These are phyloP conservation scores for Podaxis sp. DNA, from an alignment of 768 basidiomycete genomes.

Conservation along the genomic window DNA sequence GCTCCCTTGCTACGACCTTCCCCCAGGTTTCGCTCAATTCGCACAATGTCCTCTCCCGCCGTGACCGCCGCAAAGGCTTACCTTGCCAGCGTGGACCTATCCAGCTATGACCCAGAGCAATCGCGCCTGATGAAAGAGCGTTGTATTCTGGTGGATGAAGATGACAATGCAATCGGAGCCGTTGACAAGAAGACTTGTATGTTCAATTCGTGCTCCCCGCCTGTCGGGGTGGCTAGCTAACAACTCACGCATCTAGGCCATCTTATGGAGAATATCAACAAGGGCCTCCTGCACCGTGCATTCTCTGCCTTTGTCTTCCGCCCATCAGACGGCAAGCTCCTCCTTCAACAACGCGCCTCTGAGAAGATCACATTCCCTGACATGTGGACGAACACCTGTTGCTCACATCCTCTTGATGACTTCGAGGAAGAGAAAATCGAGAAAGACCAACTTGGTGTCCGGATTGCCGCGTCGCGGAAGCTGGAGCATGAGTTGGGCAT, in stretches of 20 bases:
- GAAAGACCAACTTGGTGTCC: slow-evolving; percentile 77
- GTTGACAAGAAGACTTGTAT: slow-evolving; percentile 95
- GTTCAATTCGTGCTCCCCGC: slow-evolving; percentile 25
- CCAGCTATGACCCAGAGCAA: slow-evolving; percentile 88
- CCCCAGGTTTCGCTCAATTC: slow-evolving; percentile 5
- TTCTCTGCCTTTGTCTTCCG: slow-evolving; percentile 98
- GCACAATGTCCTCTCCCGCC: slow-evolving; percentile 58
- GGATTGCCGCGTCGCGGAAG: slow-evolving; percentile 90
- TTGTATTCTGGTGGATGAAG: slow-evolving; percentile 88
- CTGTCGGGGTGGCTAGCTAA: neutral
- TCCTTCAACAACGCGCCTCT: slow-evolving; percentile 93
- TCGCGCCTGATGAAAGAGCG: slow-evolving; percentile 94
- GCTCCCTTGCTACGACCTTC: neutral
- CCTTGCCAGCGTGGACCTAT: slow-evolving; percentile 76
- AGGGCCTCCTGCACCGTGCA: slow-evolving; percentile 93
- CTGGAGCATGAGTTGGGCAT: slow-evolving; percentile 97
- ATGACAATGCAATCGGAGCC: slow-evolving; percentile 83
- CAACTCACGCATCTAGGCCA: slow-evolving; percentile 59
- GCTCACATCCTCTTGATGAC: slow-evolving; percentile 94
- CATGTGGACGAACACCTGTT: slow-evolving; percentile 99
- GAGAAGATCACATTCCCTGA: slow-evolving; percentile 99
- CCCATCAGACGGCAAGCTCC: slow-evolving; percentile 88
- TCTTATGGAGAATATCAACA: slow-evolving; percentile 94
- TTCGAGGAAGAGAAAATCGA: slow-evolving; percentile 82
- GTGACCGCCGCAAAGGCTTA: slow-evolving; percentile 59